Conservation (phyloP, 1,284 basidiomycete genomes). For the Lentinula novae-zelandiae region DNA sequence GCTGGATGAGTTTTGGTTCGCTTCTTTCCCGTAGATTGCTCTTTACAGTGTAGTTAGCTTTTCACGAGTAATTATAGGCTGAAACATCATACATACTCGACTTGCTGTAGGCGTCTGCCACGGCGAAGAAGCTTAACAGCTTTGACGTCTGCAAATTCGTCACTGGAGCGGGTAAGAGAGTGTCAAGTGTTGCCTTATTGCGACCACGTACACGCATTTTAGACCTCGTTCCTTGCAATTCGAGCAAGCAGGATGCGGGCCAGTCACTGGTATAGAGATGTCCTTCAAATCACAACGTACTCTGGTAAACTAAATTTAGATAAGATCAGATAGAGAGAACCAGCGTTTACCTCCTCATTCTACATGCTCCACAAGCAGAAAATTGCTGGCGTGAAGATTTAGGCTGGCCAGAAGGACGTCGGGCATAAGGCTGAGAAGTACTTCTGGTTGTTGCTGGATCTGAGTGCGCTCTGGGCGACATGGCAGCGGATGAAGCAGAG, state of each 20-base stretch:
- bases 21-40: constrained; percentile 58
- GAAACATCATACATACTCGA: constrained; percentile 47
- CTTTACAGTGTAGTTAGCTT: constrained; percentile 25
- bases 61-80: constrained; percentile 8
- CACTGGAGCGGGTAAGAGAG: constrained; percentile 23
- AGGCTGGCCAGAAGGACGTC: constrained; percentile 54
- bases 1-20: constrained; percentile 34
- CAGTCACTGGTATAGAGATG: constrained; percentile 43
- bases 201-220: constrained; percentile 62
- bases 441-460: constrained; percentile 29
- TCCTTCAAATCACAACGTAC: constrained; percentile 82
- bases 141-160: constrained; percentile 86
- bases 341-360: constrained; percentile 8
- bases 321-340: background rate
- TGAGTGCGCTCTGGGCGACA: constrained; percentile 49
- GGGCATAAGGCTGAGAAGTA: constrained; percentile 42
- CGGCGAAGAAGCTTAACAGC: constrained; percentile 81
- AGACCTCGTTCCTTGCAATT: constrained; percentile 84
- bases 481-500: constrained; percentile 22
- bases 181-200: background rate
- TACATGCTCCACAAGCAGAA: constrained; percentile 86
- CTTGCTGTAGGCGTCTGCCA: constrained; percentile 81
- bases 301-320: constrained; percentile 32
- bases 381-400: constrained; percentile 79
- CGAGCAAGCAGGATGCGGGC: constrained; percentile 66